phyloP scores from a whole-genome alignment of 208 protist genomes.

The Herpetomonas tarakana region DNA sequence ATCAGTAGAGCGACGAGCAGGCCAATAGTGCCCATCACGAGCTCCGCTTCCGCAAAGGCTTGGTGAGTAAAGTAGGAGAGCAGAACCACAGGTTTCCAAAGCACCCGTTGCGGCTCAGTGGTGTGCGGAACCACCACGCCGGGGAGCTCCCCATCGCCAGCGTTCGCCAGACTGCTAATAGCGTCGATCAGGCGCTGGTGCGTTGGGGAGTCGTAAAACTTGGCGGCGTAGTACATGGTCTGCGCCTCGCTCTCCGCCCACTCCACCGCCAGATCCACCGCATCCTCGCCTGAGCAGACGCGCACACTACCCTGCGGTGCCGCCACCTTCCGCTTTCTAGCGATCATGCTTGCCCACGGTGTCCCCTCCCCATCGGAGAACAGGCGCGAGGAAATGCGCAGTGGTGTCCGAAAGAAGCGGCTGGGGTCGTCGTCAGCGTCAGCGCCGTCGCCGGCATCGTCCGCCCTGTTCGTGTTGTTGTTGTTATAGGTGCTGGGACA shows the following conservation, averaged over 20 bases:
- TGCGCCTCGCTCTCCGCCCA: conserved; percentile 52
- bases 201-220: conserved; percentile 46
- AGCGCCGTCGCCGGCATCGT: not conserved
- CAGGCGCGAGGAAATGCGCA: not conserved
- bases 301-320: conserved; percentile 4
- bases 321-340: too few species aligned
- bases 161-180: conserved; percentile 10
- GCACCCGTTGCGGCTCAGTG: not conserved
- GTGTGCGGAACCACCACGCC: too few species aligned
- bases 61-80: conserved; percentile 34
- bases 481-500: not conserved
- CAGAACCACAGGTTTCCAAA: conserved; percentile 38
- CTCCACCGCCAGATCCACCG: conserved; percentile 43
- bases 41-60: conserved; percentile 19
- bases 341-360: not conserved
- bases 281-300: conserved; percentile 21
- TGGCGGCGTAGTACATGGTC: conserved; percentile 55
- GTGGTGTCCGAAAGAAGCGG: not conserved
- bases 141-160: too few species aligned
- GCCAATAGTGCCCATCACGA: conserved; percentile 11
- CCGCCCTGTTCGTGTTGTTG: too few species aligned
- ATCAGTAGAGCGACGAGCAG: conserved; percentile 30
- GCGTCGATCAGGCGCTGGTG: conserved; percentile 20
- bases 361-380: not conserved
- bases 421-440: not conserved